These are phyloP conservation scores for Prunus padus DNA, from an alignment of 306 rosid genomes.

Conservation along the genomic window DNA sequence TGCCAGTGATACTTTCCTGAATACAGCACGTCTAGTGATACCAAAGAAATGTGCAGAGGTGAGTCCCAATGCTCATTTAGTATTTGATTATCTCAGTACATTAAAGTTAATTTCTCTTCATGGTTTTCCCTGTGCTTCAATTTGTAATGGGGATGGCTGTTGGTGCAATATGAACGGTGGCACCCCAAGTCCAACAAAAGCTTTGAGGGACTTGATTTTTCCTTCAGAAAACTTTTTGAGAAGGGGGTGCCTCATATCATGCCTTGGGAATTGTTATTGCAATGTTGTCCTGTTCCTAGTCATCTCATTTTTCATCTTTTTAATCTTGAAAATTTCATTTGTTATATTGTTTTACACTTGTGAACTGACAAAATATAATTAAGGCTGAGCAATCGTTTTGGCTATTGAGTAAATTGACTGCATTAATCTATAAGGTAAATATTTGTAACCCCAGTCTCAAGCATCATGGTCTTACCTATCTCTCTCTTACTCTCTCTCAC, in stretches of 20 bases:
- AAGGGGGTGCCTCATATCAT: too few species aligned
- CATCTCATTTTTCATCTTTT: too few species aligned
- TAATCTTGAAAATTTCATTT: too few species aligned
- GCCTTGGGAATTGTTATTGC: too few species aligned
- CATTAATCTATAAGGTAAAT: not conserved
- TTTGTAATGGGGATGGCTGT: not conserved
- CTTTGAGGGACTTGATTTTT: too few species aligned
- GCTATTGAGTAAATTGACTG: too few species aligned
- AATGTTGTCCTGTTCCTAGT: too few species aligned
- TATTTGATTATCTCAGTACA: not conserved
- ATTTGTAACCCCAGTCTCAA: too few species aligned
- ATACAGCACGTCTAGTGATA: conserved; percentile 27
- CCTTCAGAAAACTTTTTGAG: too few species aligned
- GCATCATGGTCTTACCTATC: not conserved
- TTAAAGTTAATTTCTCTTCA: not conserved
- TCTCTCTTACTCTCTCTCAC: not conserved
- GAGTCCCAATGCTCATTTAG: conserved; percentile 20
- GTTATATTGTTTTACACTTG: too few species aligned
- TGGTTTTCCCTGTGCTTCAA: not conserved
- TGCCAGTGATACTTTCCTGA: conserved; percentile 15
- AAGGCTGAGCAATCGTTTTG: too few species aligned
- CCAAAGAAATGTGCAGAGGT: conserved; percentile 33
- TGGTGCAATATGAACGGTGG: not conserved
- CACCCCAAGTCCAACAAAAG: not conserved
- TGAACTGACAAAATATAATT: too few species aligned